phyloP scores from a whole-genome alignment of 2,329 filamentous ascomycete species.

The Ciborinia camelliae region DNA sequence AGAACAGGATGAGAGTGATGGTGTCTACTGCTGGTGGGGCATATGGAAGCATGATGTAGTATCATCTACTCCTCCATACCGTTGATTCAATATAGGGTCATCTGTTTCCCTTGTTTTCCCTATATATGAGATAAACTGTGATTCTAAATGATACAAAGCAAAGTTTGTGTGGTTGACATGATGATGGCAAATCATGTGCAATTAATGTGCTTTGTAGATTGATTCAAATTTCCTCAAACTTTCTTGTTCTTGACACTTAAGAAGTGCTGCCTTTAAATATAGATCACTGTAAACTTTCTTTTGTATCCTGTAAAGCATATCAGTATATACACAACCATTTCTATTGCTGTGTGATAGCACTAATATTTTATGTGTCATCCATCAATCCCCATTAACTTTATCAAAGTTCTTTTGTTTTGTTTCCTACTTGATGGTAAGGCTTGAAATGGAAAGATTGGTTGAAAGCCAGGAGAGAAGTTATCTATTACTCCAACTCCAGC shows the following conservation, averaged over 20 bases:
- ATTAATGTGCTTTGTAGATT: neutral
- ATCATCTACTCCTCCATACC: neutral
- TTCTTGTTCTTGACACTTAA: neutral
- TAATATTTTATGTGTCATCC: neutral
- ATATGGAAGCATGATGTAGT: conserved; percentile 14
- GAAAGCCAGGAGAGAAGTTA: neutral
- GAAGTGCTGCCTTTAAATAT: neutral
- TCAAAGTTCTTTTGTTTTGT: neutral
- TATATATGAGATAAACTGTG: neutral
- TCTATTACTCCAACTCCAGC: no score
- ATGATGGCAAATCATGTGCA: neutral
- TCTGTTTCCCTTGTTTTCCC: neutral
- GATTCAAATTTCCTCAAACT: neutral
- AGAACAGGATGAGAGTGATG: conserved; percentile 2
- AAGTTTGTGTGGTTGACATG: neutral
- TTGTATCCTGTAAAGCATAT: neutral
- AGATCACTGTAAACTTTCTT: neutral
- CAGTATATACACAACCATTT: neutral
- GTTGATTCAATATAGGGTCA: neutral
- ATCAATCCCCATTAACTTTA: no score
- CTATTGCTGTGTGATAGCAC: neutral
- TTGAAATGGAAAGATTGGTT: no score
- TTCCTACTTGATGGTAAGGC: neutral
- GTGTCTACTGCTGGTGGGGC: conserved; percentile 22
- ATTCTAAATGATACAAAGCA: conserved; percentile 4